Percentiles rank a stretch among this genome's conserved stretches.
phyloP scores from a whole-genome alignment of 78 protist species.

The Cavenderia fasciculata region DNA sequence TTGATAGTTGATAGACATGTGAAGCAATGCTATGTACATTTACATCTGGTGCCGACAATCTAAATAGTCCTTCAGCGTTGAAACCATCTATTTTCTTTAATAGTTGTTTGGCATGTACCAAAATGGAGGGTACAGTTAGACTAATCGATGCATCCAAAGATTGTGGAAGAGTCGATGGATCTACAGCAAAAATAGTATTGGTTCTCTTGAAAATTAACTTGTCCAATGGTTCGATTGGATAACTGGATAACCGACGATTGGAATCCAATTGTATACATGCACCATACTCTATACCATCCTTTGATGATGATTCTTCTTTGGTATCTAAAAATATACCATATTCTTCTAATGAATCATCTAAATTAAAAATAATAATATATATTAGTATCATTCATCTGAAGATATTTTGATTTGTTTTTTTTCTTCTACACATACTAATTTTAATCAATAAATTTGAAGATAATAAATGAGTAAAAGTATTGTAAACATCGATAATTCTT shows the following conservation, averaged over 20 bases:
- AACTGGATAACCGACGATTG: slow-evolving; percentile 3
- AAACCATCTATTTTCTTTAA: slow-evolving; percentile 55
- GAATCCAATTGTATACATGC: slow-evolving; percentile 6
- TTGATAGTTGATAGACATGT: too few species aligned
- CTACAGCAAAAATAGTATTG: slow-evolving; percentile 41
- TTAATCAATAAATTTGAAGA: background rate
- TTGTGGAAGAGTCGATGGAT: background rate
- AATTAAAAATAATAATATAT: background rate
- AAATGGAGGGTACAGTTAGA: slow-evolving; percentile 13
- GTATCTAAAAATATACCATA: slow-evolving; percentile 68
- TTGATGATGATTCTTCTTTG: background rate
- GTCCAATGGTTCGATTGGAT: slow-evolving; percentile 68
- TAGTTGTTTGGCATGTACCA: slow-evolving; percentile 27
- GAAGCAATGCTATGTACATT: background rate
- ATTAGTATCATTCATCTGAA: background rate
- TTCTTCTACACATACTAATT: background rate
- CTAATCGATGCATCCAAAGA: slow-evolving; percentile 14
- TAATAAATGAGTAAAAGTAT: slow-evolving; percentile 3
- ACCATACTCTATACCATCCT: slow-evolving; percentile 65
- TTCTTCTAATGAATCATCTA: slow-evolving; percentile 58
- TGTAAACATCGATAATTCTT: slow-evolving; percentile 18
- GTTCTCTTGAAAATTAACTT: slow-evolving; percentile 65
- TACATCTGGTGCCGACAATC: background rate
- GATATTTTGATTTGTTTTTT: too few species aligned
- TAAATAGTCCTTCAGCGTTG: slow-evolving; percentile 42